Evolutionary conservation across 2,329 filamentous ascomycete genomes (phyloP), one percentile per base, ranked within the genome.

Genomic region (Arachnomyces sp.): DNA sequence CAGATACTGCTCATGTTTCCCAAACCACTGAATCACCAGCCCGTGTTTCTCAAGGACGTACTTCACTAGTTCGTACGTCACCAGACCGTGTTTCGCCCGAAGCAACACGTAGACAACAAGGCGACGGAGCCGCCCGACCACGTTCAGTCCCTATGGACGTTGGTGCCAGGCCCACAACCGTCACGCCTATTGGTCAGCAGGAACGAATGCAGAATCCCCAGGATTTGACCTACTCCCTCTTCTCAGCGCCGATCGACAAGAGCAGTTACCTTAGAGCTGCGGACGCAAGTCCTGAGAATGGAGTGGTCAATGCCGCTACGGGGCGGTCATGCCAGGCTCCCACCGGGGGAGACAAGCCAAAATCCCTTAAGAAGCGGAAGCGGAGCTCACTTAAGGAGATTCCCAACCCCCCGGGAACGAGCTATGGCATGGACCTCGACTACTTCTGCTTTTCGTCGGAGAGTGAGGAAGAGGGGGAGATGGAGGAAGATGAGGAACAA

Each of bases 341-440:
- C 21, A 25, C 16, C n/a, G 15, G 11, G 17, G n/a, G 13, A 29
- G 31, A 32, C 14, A 38, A 21, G 28, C 36, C 40, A 29, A 18
- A 12, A 28, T 28, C 25, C 39, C 50, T 38, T 16, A 59, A 55
- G 41, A 67, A 67, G 51, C 62, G 64, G 42, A 65, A 64, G 46
- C 58, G 63, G 14, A 36, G 30, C 4, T 62, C 62, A 28, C 65
- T 63, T 13, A 59, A 66, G 31, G 44, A 55, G 11, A 68, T 68
- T 36, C 65, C 65, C 3, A 66, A 67, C 40, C 65, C 65, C 7
- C 43, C 50, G 11, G 62, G 60, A 8, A 52, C 47, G 21, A 65
- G 65, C 36, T 69, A 66, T 51, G 65, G 66, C 8, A 47, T 69
- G 50, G 51, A 65, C 36, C 44, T 57, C 17, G 53, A 59, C 13